phyloP scores from a whole-genome alignment of 2,329 filamentous ascomycete genomes.

The Macrophomina phaseolina region DNA sequence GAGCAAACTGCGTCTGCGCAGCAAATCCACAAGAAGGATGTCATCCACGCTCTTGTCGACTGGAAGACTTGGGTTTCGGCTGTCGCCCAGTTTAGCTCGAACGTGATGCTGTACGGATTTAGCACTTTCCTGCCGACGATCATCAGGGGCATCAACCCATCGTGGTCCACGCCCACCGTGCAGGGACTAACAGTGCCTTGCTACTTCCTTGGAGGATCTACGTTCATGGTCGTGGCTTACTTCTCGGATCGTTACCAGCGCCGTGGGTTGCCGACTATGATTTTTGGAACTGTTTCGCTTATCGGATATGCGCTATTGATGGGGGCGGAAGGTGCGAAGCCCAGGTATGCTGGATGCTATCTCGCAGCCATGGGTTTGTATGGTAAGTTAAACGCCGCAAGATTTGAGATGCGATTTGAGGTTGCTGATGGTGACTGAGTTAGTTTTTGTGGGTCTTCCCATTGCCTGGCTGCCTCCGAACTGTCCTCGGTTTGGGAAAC shows the following conservation, averaged over 20 bases:
- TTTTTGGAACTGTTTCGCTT: slow-evolving; percentile 68
- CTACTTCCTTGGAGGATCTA: slow-evolving; percentile 73
- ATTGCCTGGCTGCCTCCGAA: slow-evolving; percentile 71
- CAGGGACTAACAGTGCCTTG: slow-evolving; percentile 80
- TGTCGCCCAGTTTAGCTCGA: slow-evolving; percentile 72
- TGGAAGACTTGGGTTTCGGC: slow-evolving; percentile 79
- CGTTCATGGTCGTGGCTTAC: slow-evolving; percentile 69
- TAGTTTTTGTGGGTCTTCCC: slow-evolving; percentile 59
- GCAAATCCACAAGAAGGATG: slow-evolving; percentile 66
- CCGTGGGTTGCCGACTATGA: slow-evolving; percentile 68
- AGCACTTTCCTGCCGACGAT: slow-evolving; percentile 82
- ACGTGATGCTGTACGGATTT: slow-evolving; percentile 80
- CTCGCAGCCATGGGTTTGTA: slow-evolving; percentile 78
- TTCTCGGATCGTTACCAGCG: slow-evolving; percentile 71
- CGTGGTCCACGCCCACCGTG: slow-evolving; percentile 67
- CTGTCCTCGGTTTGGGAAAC: slow-evolving; percentile 75
- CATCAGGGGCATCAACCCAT: slow-evolving; percentile 68
- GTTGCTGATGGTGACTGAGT: not conserved
- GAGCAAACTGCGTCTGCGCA: slow-evolving; percentile 56
- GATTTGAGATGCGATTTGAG: not conserved
- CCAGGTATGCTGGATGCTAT: slow-evolving; percentile 72
- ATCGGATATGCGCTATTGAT: slow-evolving; percentile 60
- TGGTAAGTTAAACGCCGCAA: slow-evolving; percentile 30
- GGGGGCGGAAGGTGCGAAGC: not conserved
- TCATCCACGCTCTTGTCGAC: slow-evolving; percentile 70